A percentile compares a stretch with the other conserved stretches of the same genome.
Conservation (phyloP, 805 yeast species). For the Myxozyma vanderwaltii region DNA sequence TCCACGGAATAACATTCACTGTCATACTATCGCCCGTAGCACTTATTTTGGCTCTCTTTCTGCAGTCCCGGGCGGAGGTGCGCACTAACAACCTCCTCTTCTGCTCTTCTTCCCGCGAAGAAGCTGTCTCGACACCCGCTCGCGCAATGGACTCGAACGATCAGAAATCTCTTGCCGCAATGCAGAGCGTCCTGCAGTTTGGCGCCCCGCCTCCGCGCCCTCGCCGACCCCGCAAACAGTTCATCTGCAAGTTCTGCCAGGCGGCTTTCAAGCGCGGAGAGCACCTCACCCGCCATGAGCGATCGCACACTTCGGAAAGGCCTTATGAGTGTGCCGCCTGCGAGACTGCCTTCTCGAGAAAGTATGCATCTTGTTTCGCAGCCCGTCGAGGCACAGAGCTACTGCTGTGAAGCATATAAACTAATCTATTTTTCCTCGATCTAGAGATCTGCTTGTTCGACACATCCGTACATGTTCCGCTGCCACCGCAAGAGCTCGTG, state of each 20-base stretch:
- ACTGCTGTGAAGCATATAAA: no score
- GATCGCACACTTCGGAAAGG: slow-evolving; percentile 77
- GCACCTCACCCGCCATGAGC: slow-evolving; percentile 55
- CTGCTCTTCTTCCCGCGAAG: no score
- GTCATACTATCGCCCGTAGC: no score
- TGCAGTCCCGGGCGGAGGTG: no score
- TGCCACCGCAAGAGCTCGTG: background rate
- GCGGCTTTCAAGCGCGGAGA: slow-evolving; percentile 48
- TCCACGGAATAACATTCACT: no score
- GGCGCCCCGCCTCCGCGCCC: slow-evolving; percentile 17
- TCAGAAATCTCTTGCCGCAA: slow-evolving; percentile 16
- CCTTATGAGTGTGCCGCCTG: slow-evolving; percentile 59
- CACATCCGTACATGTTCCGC: slow-evolving; percentile 12
- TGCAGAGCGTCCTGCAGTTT: slow-evolving; percentile 19
- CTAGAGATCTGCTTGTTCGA: slow-evolving; percentile 16
- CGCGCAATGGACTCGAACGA: slow-evolving; percentile 3
- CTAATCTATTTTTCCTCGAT: no score
- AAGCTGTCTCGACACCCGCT: no score
- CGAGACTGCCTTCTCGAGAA: slow-evolving; percentile 62
- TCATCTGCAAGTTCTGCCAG: slow-evolving; percentile 41
- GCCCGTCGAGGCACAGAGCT: background rate
- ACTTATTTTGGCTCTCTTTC: no score
- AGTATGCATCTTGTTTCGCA: slow-evolving; percentile 1
- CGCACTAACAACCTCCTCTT: background rate
- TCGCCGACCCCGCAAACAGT: slow-evolving; percentile 11